Evolutionary conservation across 768 basidiomycete genomes (phyloP), one percentile per base, ranked within the genome.

Genomic region (Pholiota conissans): DNA sequence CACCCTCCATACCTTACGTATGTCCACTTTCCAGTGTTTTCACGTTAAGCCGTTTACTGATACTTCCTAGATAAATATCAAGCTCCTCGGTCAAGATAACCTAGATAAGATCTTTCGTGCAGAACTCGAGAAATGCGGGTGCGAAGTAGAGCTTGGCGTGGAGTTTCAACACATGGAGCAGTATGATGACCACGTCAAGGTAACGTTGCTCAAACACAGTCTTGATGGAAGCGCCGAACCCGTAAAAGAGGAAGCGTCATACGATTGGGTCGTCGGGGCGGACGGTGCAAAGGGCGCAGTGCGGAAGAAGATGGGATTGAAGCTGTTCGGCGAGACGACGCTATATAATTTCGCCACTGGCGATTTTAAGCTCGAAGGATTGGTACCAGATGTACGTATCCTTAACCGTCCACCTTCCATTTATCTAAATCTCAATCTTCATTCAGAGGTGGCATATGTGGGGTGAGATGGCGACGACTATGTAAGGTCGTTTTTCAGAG

Each of bases 251-350:
- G 53, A 54, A 34, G 49, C 62, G 3, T 56, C 54, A 1, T 74
- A 68, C 45, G 69, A 70, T 16, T 80, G 72, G 67, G 63, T 81
- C 24, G 64, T 81, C 34, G 79, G 80, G 3, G 69, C 76, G 0
- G 80, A 82, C 60, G 79, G 79, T 8, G 79, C 76, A 1, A 71
- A 69, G 34, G 72, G 79, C 30, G 63, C 68, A n/a, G 75, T 79
- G 5, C 65, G 80, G 45, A 79, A 79, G 50, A 59, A 64, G 26
- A 65, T 78, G 1, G 76, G 74, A 3, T 58, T 79, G 6, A 54
- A 67, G 1, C 79, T 80, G 52, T 48, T 75, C 11, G 79, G 80
- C 2, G 75, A 79, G 55, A 76, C 76, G 66, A 70, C 7, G 68
- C 73, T 37, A 66, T 63, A 26, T 64, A 65, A 20, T 64, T 73